Conservation (phyloP, 2,329 filamentous ascomycete genomes). For the Microdochium paspali region DNA sequence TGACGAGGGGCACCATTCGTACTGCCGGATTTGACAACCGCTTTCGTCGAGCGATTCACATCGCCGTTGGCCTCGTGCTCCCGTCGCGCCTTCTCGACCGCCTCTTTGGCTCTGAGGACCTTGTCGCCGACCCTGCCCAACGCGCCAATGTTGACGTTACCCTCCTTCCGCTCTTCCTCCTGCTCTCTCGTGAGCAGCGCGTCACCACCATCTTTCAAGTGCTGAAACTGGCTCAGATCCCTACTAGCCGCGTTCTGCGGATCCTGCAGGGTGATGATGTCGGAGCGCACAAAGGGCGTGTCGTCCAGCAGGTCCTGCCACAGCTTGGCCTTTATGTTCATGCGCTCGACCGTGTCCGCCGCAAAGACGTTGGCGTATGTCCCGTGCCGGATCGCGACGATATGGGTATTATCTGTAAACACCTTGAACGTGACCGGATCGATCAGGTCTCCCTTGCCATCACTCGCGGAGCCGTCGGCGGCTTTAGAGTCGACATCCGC, state of each 20-base stretch:
- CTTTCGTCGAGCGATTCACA: slow-evolving; percentile 42
- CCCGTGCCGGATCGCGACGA: slow-evolving; percentile 73
- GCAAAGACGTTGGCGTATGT: slow-evolving; percentile 92
- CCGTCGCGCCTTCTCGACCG: slow-evolving; percentile 80
- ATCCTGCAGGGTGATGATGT: slow-evolving; percentile 94
- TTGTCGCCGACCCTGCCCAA: slow-evolving; percentile 73
- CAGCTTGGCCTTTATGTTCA: slow-evolving; percentile 96
- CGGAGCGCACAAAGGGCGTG: slow-evolving; percentile 73
- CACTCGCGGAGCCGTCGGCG: slow-evolving; percentile 30
- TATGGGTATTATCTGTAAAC: slow-evolving; percentile 95
- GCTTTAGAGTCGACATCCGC: slow-evolving; percentile 51
- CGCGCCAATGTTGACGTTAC: slow-evolving; percentile 68
- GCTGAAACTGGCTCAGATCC: slow-evolving; percentile 82
- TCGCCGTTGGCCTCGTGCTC: slow-evolving; percentile 55
- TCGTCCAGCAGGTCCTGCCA: slow-evolving; percentile 90
- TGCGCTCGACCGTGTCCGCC: slow-evolving; percentile 86
- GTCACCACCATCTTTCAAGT: slow-evolving; percentile 71
- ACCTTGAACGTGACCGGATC: slow-evolving; percentile 97
- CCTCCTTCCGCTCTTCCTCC: slow-evolving; percentile 53
- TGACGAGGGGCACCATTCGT: slow-evolving; percentile 20
- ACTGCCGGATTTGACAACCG: slow-evolving; percentile 25
- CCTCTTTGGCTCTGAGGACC: slow-evolving; percentile 83
- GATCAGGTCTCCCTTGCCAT: slow-evolving; percentile 68
- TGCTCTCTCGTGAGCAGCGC: slow-evolving; percentile 61
- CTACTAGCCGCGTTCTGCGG: slow-evolving; percentile 79